phyloP scores from a whole-genome alignment of 1,284 basidiomycete species.

The Cystobasidium pallidum region DNA sequence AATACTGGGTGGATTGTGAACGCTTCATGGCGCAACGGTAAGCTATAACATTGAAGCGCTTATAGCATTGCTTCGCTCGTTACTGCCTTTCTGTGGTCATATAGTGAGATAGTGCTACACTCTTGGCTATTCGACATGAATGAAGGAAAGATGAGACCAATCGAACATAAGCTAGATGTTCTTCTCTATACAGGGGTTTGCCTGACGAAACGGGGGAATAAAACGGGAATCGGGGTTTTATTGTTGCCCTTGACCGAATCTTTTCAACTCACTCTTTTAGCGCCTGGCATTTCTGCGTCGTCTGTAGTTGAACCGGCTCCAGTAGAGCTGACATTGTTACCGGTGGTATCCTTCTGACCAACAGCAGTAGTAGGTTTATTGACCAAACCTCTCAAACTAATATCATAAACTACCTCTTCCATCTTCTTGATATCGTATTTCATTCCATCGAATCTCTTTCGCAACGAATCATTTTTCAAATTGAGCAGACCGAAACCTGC shows the following conservation, averaged over 20 bases:
- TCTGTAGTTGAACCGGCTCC: neutral
- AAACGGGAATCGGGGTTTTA: no score
- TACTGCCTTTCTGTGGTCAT: neutral
- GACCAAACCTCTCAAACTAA: conserved; percentile 70
- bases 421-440: conserved; percentile 83
- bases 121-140: conserved; percentile 7
- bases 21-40: neutral
- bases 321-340: neutral
- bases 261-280: conserved; percentile 7
- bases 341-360: neutral
- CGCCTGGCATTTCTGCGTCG: conserved; percentile 6
- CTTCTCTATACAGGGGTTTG: neutral
- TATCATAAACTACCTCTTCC: conserved; percentile 86
- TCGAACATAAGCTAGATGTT: neutral
- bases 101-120: conserved; percentile 3
- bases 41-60: no score
- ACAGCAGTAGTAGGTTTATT: conserved; percentile 4
- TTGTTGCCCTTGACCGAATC: neutral
- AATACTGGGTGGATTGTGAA: no score
- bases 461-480: conserved; percentile 78
- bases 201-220: no score
- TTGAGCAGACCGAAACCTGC: conserved; percentile 85
- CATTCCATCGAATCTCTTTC: conserved; percentile 67
- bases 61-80: neutral
- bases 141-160: neutral